Evolutionary conservation across 441 rosid species (phyloP).

Genomic region (Croton setiger): DNA sequence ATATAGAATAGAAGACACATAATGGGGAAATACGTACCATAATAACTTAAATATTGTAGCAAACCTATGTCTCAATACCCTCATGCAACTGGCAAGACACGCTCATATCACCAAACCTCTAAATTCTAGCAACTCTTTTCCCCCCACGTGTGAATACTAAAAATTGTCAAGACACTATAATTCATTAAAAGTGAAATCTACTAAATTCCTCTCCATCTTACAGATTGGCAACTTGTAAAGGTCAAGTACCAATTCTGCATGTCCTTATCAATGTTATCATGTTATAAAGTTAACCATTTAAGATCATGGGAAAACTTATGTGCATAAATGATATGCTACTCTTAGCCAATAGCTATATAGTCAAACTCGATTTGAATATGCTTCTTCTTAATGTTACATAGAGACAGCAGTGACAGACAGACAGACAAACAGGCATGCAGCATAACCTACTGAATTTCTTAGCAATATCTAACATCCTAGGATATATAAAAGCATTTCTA

Average conservation of each 20-base stretch:
- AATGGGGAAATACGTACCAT: background rate
- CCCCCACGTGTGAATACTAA: background rate
- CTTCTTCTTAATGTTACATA: background rate
- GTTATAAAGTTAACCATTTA: conserved; percentile 3
- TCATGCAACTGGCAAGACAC: background rate
- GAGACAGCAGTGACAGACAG: background rate
- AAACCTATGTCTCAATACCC: background rate
- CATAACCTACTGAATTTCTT: no score
- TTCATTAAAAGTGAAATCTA: background rate
- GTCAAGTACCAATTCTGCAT: conserved; percentile 3
- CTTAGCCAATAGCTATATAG: background rate
- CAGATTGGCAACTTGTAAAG: background rate
- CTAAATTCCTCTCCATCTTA: background rate
- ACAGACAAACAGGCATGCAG: background rate
- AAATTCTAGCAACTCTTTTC: background rate
- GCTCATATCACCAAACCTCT: background rate
- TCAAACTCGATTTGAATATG: background rate
- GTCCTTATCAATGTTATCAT: background rate
- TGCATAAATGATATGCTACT: background rate
- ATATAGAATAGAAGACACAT: background rate
- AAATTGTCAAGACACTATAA: background rate
- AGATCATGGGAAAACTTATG: background rate
- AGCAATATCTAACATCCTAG: background rate
- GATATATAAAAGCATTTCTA: conserved; percentile 5
- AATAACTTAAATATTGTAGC: background rate